These are phyloP conservation scores for Termitomyces sp. DNA, from an alignment of 768 basidiomycete genomes.

Conservation along the genomic window DNA sequence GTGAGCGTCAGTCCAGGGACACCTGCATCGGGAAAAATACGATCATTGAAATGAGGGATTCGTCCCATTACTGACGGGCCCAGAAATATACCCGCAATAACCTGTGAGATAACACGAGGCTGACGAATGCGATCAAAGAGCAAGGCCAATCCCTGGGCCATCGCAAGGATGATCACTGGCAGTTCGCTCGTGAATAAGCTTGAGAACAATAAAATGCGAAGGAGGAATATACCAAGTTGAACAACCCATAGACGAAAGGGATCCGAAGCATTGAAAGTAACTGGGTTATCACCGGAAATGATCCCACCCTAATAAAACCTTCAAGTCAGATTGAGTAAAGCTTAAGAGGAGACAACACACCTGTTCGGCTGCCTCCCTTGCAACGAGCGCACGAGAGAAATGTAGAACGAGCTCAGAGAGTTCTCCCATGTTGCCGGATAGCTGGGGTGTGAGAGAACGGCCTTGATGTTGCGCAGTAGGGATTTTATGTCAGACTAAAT, in stretches of 20 bases:
- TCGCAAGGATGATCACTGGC: conserved; percentile 73
- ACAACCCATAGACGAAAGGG: conserved; percentile 78
- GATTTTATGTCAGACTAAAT: neutral
- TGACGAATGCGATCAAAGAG: conserved; percentile 70
- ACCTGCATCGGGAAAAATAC: conserved; percentile 54
- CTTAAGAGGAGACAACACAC: conserved; percentile 23
- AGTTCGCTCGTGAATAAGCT: conserved; percentile 4
- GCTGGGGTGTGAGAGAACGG: neutral
- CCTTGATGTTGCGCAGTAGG: neutral
- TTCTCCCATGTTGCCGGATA: conserved; percentile 41
- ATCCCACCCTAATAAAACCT: conserved; percentile 60
- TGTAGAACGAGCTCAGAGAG: conserved; percentile 36
- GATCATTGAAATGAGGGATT: conserved; percentile 63
- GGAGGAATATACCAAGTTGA: conserved; percentile 54
- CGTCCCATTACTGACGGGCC: conserved; percentile 78
- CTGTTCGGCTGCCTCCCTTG: conserved; percentile 48
- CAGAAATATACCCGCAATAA: conserved; percentile 85
- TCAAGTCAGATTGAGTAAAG: neutral
- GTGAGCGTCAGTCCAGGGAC: conserved; percentile 65
- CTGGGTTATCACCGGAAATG: conserved; percentile 74
- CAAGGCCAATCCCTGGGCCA: conserved; percentile 74
- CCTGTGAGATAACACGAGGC: conserved; percentile 90
- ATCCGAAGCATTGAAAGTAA: conserved; percentile 54
- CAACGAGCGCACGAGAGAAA: conserved; percentile 28
- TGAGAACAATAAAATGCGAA: neutral